Evolutionary conservation across 2,329 filamentous ascomycete species (phyloP).

Genomic region (Lasiodiplodia gonubiensis): DNA sequence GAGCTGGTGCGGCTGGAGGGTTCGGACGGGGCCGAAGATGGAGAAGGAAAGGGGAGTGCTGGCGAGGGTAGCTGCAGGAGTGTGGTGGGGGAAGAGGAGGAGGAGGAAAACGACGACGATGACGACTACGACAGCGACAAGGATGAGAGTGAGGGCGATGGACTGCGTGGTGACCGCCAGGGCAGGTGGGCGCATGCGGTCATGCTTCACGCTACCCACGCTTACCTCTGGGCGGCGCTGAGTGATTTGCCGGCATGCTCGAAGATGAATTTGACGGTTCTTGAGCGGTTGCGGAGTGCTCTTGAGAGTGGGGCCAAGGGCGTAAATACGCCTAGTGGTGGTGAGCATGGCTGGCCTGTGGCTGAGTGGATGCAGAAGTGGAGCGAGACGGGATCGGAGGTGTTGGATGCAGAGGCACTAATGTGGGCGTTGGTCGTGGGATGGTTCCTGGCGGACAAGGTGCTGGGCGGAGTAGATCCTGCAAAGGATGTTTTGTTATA

Average conservation of each 20-base stretch:
- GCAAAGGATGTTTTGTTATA: background rate
- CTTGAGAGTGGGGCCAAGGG: too few relatives aligned
- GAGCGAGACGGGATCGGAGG: too few relatives aligned
- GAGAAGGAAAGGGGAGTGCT: too few relatives aligned
- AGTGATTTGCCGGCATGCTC: background rate
- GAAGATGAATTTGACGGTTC: background rate
- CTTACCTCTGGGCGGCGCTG: background rate
- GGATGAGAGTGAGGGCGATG: too few relatives aligned
- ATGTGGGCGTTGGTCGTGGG: background rate
- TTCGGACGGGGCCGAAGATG: too few relatives aligned
- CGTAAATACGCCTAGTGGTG: too few relatives aligned
- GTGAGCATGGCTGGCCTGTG: background rate
- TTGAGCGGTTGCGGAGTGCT: background rate
- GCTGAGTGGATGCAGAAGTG: background rate
- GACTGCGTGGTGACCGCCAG: too few relatives aligned
- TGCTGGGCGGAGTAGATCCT: background rate
- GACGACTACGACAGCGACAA: too few relatives aligned
- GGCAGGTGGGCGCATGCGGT: background rate
- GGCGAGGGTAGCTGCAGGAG: too few relatives aligned
- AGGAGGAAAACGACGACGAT: too few relatives aligned
- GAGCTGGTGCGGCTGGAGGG: background rate
- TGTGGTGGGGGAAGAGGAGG: too few relatives aligned
- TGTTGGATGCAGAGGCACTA: background rate
- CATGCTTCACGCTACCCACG: background rate
- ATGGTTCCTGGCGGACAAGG: background rate